These are phyloP conservation scores for Mycena capillaripes DNA, from an alignment of 768 basidiomycete genomes.

Conservation along the genomic window DNA sequence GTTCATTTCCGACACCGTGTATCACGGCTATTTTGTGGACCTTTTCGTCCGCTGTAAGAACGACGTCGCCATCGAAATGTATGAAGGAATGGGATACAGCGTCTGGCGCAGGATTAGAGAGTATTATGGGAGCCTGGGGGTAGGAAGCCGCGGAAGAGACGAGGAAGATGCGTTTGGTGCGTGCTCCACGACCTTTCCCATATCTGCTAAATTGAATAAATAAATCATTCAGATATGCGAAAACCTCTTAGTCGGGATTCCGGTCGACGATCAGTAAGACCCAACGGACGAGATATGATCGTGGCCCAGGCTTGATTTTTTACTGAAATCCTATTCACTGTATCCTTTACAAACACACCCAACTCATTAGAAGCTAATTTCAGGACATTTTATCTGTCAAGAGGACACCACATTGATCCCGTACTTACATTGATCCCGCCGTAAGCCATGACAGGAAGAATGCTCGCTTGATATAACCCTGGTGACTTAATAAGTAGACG, in stretches of 20 bases:
- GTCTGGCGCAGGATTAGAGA: slow-evolving; percentile 92
- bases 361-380: not conserved
- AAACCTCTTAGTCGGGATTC: slow-evolving; percentile 79
- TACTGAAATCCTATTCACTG: too few species aligned
- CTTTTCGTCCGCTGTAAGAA: slow-evolving; percentile 95
- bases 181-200: slow-evolving; percentile 44
- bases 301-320: slow-evolving; percentile 48
- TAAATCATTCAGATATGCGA: slow-evolving; percentile 65
- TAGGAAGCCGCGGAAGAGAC: slow-evolving; percentile 79
- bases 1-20: slow-evolving; percentile 82
- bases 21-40: slow-evolving; percentile 93
- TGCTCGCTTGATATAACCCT: not conserved
- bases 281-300: slow-evolving; percentile 81
- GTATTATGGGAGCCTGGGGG: slow-evolving; percentile 85
- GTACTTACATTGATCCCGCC: not conserved
- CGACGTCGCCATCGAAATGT: slow-evolving; percentile 89
- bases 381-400: not conserved
- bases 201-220: too few species aligned
- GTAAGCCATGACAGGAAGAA: not conserved
- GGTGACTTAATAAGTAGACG: too few species aligned
- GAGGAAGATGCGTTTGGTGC: slow-evolving; percentile 94
- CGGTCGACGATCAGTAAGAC: slow-evolving; percentile 72
- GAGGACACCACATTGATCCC: too few species aligned
- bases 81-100: slow-evolving; percentile 93
- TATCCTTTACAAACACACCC: not conserved